Conservation (phyloP, 2,329 filamentous ascomycete genomes). For the Xylariaceae sp. region DNA sequence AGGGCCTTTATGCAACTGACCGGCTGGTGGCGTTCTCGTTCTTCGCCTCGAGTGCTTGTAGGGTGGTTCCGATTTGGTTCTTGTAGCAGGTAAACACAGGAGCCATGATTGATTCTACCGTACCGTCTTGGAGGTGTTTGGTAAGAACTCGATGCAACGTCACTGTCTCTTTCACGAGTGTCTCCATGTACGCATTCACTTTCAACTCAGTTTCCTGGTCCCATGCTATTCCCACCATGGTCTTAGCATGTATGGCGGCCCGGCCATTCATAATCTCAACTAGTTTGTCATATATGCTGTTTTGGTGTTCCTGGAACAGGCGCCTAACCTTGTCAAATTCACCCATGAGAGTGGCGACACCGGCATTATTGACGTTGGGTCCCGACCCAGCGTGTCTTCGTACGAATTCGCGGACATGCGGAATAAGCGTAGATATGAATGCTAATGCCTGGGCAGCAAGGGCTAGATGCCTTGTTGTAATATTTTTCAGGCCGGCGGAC, state of each 20-base stretch:
- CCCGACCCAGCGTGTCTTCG: conserved; percentile 64
- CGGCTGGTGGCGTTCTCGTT: conserved; percentile 66
- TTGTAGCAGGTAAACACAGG: conserved; percentile 80
- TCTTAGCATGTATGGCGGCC: conserved; percentile 67
- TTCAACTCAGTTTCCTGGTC: conserved; percentile 47
- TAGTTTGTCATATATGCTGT: conserved; percentile 85
- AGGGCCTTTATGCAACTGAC: conserved; percentile 44
- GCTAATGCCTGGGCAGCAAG: conserved; percentile 84
- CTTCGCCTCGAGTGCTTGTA: conserved; percentile 60
- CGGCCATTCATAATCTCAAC: conserved; percentile 87
- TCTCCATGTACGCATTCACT: conserved; percentile 77
- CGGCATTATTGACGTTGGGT: conserved; percentile 38
- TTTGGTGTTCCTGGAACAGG: conserved; percentile 82
- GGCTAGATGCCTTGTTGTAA: conserved; percentile 91
- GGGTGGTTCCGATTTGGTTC: conserved; percentile 70
- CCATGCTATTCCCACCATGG: conserved; percentile 73
- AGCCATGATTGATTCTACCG: conserved; percentile 77
- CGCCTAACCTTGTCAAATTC: conserved; percentile 88
- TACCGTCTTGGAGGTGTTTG: conserved; percentile 73
- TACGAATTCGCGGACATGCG: conserved; percentile 87
- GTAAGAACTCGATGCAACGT: conserved; percentile 79
- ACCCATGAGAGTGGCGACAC: conserved; percentile 59
- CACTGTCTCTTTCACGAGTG: conserved; percentile 76
- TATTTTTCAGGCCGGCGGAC: conserved; percentile 88
- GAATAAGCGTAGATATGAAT: conserved; percentile 82